phyloP scores from a whole-genome alignment of 1,139 yeast genomes.

The Scheffersomyces insectosa region DNA sequence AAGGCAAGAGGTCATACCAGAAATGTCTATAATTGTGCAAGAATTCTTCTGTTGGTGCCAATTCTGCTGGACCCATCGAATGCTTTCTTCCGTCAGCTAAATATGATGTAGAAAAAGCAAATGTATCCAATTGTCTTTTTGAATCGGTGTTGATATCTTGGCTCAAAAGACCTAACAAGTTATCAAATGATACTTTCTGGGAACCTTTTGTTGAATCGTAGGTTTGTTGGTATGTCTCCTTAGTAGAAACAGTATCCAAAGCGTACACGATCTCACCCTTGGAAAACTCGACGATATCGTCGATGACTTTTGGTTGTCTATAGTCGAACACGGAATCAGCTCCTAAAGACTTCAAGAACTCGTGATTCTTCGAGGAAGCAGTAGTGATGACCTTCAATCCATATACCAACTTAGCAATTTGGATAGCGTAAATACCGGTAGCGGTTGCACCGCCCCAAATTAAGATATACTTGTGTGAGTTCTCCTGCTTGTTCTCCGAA shows the following conservation, averaged over 20 bases:
- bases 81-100: constrained; percentile 28
- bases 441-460: constrained; percentile 54
- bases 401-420: constrained; percentile 39
- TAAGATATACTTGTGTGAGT: constrained; percentile 26
- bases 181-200: constrained; percentile 28
- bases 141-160: constrained; percentile 7
- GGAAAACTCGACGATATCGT: constrained; percentile 44
- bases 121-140: constrained; percentile 20
- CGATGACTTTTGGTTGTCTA: constrained; percentile 52
- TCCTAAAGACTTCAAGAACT: constrained; percentile 48
- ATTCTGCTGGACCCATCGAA: constrained; percentile 10
- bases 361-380: constrained; percentile 39
- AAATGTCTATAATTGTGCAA: constrained; percentile 16
- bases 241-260: constrained; percentile 53
- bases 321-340: constrained; percentile 66
- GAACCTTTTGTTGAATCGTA: constrained; percentile 44
- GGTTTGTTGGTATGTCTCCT: constrained; percentile 39
- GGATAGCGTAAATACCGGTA: constrained; percentile 44
- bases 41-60: constrained; percentile 22
- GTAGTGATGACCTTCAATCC: constrained; percentile 42
- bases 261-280: constrained; percentile 49
- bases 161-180: constrained; percentile 12
- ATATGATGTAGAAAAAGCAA: constrained; percentile 36
- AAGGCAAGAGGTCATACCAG: constrained; percentile 26
- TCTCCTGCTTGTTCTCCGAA: constrained; percentile 21